These are phyloP conservation scores for Paramecium bursaria DNA, from an alignment of 73 alveolate species.

Conservation along the genomic window DNA sequence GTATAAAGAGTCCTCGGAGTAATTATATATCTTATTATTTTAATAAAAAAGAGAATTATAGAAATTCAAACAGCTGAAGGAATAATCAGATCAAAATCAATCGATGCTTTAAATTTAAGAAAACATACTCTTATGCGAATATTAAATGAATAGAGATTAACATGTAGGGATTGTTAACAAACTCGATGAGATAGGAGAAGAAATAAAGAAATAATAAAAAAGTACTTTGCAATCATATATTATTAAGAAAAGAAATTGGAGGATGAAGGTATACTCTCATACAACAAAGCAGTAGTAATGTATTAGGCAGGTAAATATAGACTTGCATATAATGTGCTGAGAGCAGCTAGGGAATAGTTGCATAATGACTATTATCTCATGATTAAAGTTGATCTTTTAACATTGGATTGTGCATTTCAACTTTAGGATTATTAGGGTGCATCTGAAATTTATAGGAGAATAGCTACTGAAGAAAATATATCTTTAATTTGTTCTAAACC, in stretches of 20 bases:
- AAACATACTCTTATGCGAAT: conserved; percentile 37
- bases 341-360: not conserved
- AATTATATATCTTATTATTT: not conserved
- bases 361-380: conserved; percentile 23
- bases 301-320: conserved; percentile 5
- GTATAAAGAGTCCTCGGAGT: conserved; percentile 52
- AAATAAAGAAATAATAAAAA: not conserved
- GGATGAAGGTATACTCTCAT: conserved; percentile 32
- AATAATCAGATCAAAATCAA: conserved; percentile 41
- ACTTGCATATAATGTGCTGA: conserved; percentile 9
- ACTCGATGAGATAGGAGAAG: conserved; percentile 34
- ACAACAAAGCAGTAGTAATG: conserved; percentile 16
- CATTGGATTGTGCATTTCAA: conserved; percentile 14
- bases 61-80: conserved; percentile 46
- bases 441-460: conserved; percentile 29
- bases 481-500: too few species aligned
- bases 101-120: conserved; percentile 30
- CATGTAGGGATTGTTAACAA: not conserved
- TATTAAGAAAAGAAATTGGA: conserved; percentile 16
- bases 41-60: conserved; percentile 11
- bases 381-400: not conserved
- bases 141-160: conserved; percentile 12
- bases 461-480: conserved; percentile 28
- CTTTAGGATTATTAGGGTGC: conserved; percentile 9
- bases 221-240: not conserved